These are phyloP conservation scores for Cylindrodendrum hubeiense DNA, from an alignment of 2,329 filamentous ascomycete species.

Conservation along the genomic window DNA sequence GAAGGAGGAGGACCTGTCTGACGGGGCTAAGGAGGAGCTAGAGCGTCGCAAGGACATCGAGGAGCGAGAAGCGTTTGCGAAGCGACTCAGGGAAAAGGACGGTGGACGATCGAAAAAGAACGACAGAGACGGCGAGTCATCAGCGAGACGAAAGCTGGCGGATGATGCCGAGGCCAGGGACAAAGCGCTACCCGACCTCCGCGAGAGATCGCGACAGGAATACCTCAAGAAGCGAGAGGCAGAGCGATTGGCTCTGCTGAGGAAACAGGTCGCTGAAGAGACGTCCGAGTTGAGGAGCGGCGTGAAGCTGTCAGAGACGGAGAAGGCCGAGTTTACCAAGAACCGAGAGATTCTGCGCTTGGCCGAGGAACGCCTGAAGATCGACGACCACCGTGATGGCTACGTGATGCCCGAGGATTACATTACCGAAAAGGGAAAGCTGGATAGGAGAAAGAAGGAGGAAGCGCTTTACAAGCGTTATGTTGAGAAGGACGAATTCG, in stretches of 20 bases:
- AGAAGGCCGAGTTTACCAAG: constrained; percentile 89
- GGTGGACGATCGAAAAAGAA: constrained; percentile 77
- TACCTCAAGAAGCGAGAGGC: constrained; percentile 94
- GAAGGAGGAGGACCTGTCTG: constrained; percentile 64
- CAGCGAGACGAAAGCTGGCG: constrained; percentile 64
- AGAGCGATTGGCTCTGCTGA: constrained; percentile 86
- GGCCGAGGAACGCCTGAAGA: constrained; percentile 85
- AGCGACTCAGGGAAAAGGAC: constrained; percentile 79
- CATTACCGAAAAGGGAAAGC: constrained; percentile 92
- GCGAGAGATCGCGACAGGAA: constrained; percentile 87
- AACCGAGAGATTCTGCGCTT: constrained; percentile 86
- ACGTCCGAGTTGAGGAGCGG: constrained; percentile 83
- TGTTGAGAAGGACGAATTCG: constrained; percentile 87
- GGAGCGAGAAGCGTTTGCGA: constrained; percentile 85
- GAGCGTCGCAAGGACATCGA: constrained; percentile 75
- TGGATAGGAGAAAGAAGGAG: constrained; percentile 88
- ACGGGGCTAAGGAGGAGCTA: constrained; percentile 68
- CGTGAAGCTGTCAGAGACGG: constrained; percentile 78
- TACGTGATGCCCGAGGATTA: constrained; percentile 96
- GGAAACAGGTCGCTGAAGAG: constrained; percentile 92
- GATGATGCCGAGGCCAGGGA: constrained; percentile 73
- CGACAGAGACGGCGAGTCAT: constrained; percentile 67
- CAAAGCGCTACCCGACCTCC: constrained; percentile 82
- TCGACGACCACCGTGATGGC: constrained; percentile 92
- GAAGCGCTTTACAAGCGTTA: constrained; percentile 92